A percentile compares a stretch with the other conserved stretches of the same genome.
Evolutionary conservation across 164 flowering plant genomes (phyloP).

Genomic region (Liriodendron chinense): DNA sequence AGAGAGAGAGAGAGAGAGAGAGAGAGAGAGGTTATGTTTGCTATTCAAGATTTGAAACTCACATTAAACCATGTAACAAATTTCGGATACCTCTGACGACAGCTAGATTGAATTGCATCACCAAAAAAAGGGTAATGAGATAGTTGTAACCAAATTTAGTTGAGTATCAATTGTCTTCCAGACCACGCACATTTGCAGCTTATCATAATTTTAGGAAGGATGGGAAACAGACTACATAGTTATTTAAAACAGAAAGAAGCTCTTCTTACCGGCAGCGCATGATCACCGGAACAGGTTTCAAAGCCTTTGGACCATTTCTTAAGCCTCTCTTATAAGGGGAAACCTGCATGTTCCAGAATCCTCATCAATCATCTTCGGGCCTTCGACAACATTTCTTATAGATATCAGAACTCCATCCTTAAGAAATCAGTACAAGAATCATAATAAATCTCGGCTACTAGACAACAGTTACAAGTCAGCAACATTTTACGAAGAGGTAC

Average conservation of each 20-base stretch:
- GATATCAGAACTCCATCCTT: background rate
- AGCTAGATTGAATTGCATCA: no score
- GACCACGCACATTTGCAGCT: background rate
- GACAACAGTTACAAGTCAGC: no score
- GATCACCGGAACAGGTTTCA: constrained; percentile 84
- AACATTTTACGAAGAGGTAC: no score
- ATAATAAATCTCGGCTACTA: no score
- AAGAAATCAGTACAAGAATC: background rate
- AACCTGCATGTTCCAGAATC: constrained; percentile 38
- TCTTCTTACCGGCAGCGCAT: constrained; percentile 74
- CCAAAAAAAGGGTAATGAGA: no score
- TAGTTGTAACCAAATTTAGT: no score
- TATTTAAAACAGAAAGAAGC: background rate
- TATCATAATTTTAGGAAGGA: background rate
- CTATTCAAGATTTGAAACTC: no score
- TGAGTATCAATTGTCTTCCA: no score
- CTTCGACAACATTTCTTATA: background rate
- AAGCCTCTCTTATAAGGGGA: constrained; percentile 71
- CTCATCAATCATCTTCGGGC: constrained; percentile 2
- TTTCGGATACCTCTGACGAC: no score
- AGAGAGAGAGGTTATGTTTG: background rate
- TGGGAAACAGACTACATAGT: background rate
- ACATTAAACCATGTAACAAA: no score
- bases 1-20: background rate
- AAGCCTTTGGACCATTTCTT: constrained; percentile 88